Base-by-base conservation (phyloP, 768 basidiomycete species). In the Leccinum variicolor region DNA sequence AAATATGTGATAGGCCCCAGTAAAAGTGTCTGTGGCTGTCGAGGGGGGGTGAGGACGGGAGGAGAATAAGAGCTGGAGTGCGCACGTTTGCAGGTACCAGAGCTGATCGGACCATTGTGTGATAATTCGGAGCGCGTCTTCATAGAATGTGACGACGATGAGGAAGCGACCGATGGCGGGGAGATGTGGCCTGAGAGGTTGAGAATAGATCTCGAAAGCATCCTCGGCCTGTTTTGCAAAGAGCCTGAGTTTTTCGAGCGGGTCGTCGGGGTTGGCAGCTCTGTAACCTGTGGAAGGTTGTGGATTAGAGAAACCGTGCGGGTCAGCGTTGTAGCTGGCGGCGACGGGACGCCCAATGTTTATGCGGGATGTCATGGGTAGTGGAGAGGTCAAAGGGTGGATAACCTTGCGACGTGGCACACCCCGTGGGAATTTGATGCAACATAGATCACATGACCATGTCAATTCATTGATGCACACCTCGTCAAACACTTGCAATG, bases 31-130 rank as follows among this genome's bases (percentile, higher is more conserved):
- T 85, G 75, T 98, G 93, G 76, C 96, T 98, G 65, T 36, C 50
- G 21, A 49, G 50, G 46, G 36, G 41, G 51, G 28, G 47, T 65
- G 33, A 68, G 58, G 48, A 17, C 19, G 5, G 45, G 28, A 25
- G 19, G 55, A 39, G 45, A 54, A 50, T 41, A 25, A 31, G 36
- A 53, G 45, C 52, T 10, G 39, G 51, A 2, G 11, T 46, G 78
- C 92, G 67, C 62, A 97, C 96, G 86, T 87, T 73, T 98, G 92
- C 67, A 99, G 79, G 74, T 98, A 99, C 93, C 96, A 99, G 54
- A 97, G 84, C 75, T 99, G 97, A 77, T 99, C 97, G 50, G 84
- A 72, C 94, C 94, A 98, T 73, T 98, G 96, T 3, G 94, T 92
- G 58, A 92, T 54, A 69, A 98, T 98, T 62, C 97, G 80, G 67